Evolutionary conservation across 1,139 yeast species (phyloP).

Genomic region (Scheffersomyces stambukii): DNA sequence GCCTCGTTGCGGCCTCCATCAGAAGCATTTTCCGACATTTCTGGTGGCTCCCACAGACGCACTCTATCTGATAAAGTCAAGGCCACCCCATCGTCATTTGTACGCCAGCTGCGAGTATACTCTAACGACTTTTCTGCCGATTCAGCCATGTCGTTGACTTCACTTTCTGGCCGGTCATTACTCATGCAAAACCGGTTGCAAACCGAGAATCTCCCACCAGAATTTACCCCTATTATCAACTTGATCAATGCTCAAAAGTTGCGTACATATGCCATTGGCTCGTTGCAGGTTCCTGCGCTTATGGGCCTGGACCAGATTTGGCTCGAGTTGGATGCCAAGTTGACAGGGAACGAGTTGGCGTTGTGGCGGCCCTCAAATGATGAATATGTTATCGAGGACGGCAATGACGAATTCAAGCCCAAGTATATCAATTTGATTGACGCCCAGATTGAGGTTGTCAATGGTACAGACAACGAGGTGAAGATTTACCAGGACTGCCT

Average conservation of each 20-base stretch:
- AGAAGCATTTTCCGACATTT: conserved; percentile 5
- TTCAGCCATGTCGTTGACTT: conserved; percentile 13
- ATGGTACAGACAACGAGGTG: conserved; percentile 19
- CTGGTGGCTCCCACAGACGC: conserved; percentile 13
- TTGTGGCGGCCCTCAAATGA: conserved; percentile 38
- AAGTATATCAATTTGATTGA: conserved; percentile 50
- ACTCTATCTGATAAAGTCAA: conserved; percentile 26
- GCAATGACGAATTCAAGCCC: conserved; percentile 36
- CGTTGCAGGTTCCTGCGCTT: conserved; percentile 18
- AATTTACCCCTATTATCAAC: conserved; percentile 39
- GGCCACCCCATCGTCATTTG: conserved; percentile 36
- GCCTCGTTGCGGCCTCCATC: conserved; percentile 1
- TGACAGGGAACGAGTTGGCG: conserved; percentile 51
- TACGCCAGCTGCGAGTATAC: conserved; percentile 33
- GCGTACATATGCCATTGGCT: conserved; percentile 35
- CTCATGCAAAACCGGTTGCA: conserved; percentile 19
- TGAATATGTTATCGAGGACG: conserved; percentile 17
- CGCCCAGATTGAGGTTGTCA: conserved; percentile 26
- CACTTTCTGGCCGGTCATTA: conserved; percentile 14
- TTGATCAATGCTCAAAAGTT: conserved; percentile 39
- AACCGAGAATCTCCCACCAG: conserved; percentile 31
- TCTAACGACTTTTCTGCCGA: conserved; percentile 16
- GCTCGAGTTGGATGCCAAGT: conserved; percentile 40
- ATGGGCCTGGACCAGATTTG: conserved; percentile 18
- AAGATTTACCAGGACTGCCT: conserved; percentile 39